phyloP scores from a whole-genome alignment of 169 alveolate species.

The Plasmodium knowlesi region DNA sequence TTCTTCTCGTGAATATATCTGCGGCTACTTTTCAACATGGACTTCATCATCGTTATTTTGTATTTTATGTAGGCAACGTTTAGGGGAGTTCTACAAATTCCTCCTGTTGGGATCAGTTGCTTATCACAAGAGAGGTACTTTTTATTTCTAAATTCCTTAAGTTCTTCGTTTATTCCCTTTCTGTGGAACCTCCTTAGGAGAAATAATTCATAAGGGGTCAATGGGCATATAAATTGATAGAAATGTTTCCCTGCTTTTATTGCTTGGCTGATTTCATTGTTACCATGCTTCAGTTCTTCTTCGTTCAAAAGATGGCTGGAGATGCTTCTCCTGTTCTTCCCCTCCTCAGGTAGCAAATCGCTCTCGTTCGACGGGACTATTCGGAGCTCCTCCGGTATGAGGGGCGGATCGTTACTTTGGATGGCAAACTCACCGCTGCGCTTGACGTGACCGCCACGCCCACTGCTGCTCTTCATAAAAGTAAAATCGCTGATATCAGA shows the following conservation, averaged over 20 bases:
- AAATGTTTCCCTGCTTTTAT: slow-evolving; percentile 27
- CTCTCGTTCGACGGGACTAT: neutral
- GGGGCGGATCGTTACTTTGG: neutral
- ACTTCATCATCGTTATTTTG: slow-evolving; percentile 46
- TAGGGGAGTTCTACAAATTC: slow-evolving; percentile 3
- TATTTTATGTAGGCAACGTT: slow-evolving; percentile 47
- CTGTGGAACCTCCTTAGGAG: slow-evolving; percentile 8
- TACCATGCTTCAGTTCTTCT: neutral
- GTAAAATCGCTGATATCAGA: slow-evolving; percentile 14
- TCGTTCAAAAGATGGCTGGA: neutral
- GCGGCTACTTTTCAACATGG: slow-evolving; percentile 7
- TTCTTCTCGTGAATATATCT: slow-evolving; percentile 48
- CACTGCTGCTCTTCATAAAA: neutral
- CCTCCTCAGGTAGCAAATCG: neutral
- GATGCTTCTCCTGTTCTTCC: neutral
- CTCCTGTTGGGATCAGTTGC: neutral
- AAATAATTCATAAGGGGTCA: slow-evolving; percentile 72
- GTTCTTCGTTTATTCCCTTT: slow-evolving; percentile 40
- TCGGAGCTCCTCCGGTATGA: too few relatives aligned
- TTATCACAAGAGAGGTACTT: neutral
- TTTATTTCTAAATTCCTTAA: slow-evolving; percentile 46
- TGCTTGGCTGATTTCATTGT: neutral
- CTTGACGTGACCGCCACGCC: neutral
- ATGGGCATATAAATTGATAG: slow-evolving; percentile 19
- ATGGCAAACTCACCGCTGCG: neutral